Base-by-base conservation (phyloP, 306 rosid species). In the Ormosia emarginata region DNA sequence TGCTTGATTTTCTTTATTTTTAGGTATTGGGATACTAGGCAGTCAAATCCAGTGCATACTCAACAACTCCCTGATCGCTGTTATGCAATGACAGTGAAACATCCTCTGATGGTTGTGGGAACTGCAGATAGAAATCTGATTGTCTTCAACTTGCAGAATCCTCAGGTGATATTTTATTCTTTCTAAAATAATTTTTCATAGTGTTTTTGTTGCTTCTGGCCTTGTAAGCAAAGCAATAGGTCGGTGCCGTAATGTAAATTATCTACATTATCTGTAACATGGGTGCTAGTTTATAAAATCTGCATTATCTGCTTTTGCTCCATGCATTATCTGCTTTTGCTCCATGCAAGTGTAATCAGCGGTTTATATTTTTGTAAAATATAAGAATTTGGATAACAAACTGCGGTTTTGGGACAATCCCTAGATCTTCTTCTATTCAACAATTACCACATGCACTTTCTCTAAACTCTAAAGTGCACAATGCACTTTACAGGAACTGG, bases 21-120 rank as follows among this genome's bases (percentile, higher is more conserved):
- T 67, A 92, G 96, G 87, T 94, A 94, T 71, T 92, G 97, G 96
- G 96, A 91, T 81, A 90, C 92, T 7, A 90, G 98, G 89, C 98
- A 92, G 87, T 62, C 90, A 83, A 94, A 90, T 85, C 94, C 97
- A 15, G 97, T 92, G 77, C 98, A 91, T 79, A 92, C 93, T 40
- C 96, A 91, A 50, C 90, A 85, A 72, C 98, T 91, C 72, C 90
- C 97, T n/a, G 98, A 91, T 52, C 91, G 93, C 39, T 91, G 97
- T 79, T 91, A 90, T 90, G 64, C 94, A 29, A 74, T 91, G 24
- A 2, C 94, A 3, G 95, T 90, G 75, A 86, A 86, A 76, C 83
- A 94, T 86, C 98, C 97, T 30, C 81, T 94, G 71, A 92, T 94
- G 98, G 94, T 92, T 65, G 98, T 90, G 63, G 98, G 87, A 78